phyloP scores from a whole-genome alignment of 768 basidiomycete genomes.

The Trametes punicea region DNA sequence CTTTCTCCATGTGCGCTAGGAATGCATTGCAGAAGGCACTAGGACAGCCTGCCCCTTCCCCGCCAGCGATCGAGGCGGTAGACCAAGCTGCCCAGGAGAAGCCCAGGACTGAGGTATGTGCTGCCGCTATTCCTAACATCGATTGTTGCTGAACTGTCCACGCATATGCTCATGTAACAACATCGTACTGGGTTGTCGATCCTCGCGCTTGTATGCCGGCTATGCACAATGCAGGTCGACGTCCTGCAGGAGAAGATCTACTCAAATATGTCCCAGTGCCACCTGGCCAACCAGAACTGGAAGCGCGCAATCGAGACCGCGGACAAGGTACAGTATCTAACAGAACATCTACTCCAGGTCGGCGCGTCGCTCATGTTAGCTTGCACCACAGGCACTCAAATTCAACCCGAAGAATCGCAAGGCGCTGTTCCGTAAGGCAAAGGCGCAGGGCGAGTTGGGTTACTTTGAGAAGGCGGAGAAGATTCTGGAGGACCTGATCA shows the following conservation, averaged over 20 bases:
- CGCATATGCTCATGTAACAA: not conserved
- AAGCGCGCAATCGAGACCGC: constrained; percentile 77
- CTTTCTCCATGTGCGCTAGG: constrained; percentile 1
- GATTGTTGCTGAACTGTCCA: not conserved
- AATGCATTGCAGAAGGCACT: constrained; percentile 23
- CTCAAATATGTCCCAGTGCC: constrained; percentile 82
- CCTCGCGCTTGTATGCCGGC: not conserved
- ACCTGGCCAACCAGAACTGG: constrained; percentile 79
- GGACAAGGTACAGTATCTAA: constrained; percentile 72
- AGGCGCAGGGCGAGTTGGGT: constrained; percentile 73
- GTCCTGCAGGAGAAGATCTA: constrained; percentile 78
- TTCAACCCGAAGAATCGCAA: constrained; percentile 78
- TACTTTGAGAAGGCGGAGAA: constrained; percentile 71
- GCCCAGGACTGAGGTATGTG: constrained; percentile 63
- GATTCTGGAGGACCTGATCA: constrained; percentile 61
- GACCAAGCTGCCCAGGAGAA: constrained; percentile 33
- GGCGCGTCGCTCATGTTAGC: not conserved
- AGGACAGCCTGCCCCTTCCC: constrained; percentile 12
- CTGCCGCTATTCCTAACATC: not conserved
- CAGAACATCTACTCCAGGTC: not conserved
- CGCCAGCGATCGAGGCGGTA: constrained; percentile 9
- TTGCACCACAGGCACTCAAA: constrained; percentile 52
- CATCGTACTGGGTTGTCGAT: not conserved
- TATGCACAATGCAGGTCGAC: constrained; percentile 50
- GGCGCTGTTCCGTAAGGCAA: constrained; percentile 77